Percentiles rank a stretch among this genome's conserved stretches.
phyloP scores from a whole-genome alignment of 257 asterid species.

The Cynanchum wilfordii region DNA sequence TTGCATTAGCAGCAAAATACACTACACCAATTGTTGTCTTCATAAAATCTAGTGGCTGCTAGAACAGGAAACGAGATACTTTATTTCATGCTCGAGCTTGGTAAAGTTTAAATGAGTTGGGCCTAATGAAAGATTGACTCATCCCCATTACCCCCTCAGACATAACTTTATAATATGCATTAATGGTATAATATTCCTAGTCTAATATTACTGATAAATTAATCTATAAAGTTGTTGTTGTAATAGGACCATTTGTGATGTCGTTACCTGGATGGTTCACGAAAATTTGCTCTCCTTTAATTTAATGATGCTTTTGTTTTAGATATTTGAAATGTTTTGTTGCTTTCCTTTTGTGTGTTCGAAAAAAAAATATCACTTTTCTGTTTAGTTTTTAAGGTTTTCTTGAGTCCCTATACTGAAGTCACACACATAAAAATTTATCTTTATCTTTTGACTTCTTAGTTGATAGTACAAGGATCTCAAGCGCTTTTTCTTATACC shows the following conservation, averaged over 20 bases:
- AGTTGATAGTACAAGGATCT: conserved; percentile 67
- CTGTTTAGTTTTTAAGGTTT: not conserved
- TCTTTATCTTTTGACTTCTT: conserved; percentile 6
- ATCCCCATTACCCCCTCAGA: no score
- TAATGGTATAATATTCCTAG: not conserved
- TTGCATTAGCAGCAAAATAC: not conserved
- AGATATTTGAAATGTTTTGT: no score
- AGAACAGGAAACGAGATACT: not conserved
- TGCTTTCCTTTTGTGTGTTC: not conserved
- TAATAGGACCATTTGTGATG: not conserved
- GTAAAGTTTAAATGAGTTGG: no score
- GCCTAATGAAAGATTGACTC: no score
- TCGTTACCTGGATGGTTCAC: not conserved
- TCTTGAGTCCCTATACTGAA: not conserved
- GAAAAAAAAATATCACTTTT: not conserved
- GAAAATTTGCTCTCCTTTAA: not conserved
- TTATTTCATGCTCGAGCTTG: not conserved
- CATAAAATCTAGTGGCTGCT: not conserved
- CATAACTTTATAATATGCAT: no score
- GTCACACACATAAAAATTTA: no score
- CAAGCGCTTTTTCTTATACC: conserved; percentile 73
- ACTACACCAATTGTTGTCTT: not conserved
- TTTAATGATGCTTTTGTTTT: not conserved
- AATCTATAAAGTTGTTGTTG: not conserved
- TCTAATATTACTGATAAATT: not conserved